These are phyloP conservation scores for Lanmaoa rubissima DNA, from an alignment of 768 basidiomycete genomes.

Conservation along the genomic window DNA sequence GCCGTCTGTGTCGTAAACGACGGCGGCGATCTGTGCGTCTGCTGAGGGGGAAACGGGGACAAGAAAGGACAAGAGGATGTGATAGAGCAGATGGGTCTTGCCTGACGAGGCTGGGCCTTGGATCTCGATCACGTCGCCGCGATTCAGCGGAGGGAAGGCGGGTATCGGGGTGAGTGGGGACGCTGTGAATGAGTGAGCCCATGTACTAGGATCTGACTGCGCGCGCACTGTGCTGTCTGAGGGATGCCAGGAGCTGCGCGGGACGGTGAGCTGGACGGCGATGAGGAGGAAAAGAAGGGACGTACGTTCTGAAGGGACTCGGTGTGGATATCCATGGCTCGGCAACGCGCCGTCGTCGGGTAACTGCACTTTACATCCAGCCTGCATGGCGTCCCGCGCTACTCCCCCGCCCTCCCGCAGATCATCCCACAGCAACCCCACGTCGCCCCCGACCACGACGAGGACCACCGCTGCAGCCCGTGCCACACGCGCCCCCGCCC, in stretches of 20 bases:
- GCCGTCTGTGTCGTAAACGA: conserved; percentile 70
- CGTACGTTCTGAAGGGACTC: conserved; percentile 38
- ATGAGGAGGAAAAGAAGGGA: conserved; percentile 1
- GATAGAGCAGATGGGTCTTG: conserved; percentile 77
- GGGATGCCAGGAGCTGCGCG: conserved; percentile 43
- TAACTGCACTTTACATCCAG: conserved; percentile 29
- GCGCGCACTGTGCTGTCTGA: conserved; percentile 40
- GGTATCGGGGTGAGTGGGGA: conserved; percentile 20
- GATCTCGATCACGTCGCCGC: conserved; percentile 71
- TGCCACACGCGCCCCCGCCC: conserved; percentile 52
- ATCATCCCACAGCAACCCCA: conserved; percentile 39
- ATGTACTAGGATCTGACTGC: neutral
- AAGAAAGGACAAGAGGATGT: conserved; percentile 58
- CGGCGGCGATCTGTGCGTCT: conserved; percentile 52
- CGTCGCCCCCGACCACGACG: conserved; percentile 39
- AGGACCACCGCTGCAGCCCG: conserved; percentile 58
- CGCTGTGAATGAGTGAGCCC: conserved; percentile 34
- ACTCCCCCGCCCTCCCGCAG: conserved; percentile 48
- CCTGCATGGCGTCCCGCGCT: conserved; percentile 38
- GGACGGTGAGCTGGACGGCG: conserved; percentile 6
- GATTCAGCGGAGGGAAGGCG: conserved; percentile 33
- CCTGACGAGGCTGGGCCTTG: conserved; percentile 74
- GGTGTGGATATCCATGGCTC: conserved; percentile 8
- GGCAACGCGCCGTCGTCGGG: neutral
- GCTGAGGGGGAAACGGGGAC: conserved; percentile 41